A percentile compares a stretch with the other conserved stretches of the same genome.
These are phyloP conservation scores for Cordyceps militaris DNA, from an alignment of 2,329 filamentous ascomycete genomes.

Conservation along the genomic window DNA sequence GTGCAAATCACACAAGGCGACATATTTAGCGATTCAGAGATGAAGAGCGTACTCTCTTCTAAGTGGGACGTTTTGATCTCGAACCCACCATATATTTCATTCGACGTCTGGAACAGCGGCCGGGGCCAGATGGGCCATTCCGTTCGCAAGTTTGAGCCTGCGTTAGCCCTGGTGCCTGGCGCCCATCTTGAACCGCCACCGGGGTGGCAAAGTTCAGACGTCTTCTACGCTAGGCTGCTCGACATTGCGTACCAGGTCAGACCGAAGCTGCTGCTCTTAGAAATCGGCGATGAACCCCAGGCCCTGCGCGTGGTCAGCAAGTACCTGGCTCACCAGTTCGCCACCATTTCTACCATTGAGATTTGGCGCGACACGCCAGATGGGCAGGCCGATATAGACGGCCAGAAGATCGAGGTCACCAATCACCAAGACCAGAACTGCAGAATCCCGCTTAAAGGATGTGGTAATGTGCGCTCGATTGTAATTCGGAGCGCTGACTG, in stretches of 20 bases:
- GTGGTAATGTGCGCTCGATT: constrained; percentile 42
- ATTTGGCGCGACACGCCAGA: constrained; percentile 67
- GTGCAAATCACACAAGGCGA: constrained; percentile 43
- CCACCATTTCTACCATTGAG: constrained; percentile 40
- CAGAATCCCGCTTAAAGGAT: constrained; percentile 36
- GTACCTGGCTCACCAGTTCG: constrained; percentile 27
- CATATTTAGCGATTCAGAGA: constrained; percentile 39
- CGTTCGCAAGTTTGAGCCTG: constrained; percentile 77
- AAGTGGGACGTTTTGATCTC: constrained; percentile 64
- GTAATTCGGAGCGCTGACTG: constrained; percentile 20
- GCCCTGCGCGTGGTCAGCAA: constrained; percentile 54
- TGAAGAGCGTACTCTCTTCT: constrained; percentile 20
- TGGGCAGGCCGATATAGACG: constrained; percentile 23
- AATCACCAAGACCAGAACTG: constrained; percentile 11
- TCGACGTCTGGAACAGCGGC: constrained; percentile 32
- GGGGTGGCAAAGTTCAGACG: constrained; percentile 35
- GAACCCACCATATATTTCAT: constrained; percentile 89
- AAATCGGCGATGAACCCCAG: constrained; percentile 65
- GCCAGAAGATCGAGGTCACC: constrained; percentile 17
- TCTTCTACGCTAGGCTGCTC: constrained; percentile 64
- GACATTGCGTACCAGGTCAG: constrained; percentile 41
- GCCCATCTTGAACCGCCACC: constrained; percentile 22
- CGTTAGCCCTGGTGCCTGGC: constrained; percentile 62
- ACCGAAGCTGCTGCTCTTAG: constrained; percentile 56
- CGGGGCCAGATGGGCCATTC: constrained; percentile 53